Conservation (phyloP, 164 flowering plant species). For the Tetrastigma voinierianum region DNA sequence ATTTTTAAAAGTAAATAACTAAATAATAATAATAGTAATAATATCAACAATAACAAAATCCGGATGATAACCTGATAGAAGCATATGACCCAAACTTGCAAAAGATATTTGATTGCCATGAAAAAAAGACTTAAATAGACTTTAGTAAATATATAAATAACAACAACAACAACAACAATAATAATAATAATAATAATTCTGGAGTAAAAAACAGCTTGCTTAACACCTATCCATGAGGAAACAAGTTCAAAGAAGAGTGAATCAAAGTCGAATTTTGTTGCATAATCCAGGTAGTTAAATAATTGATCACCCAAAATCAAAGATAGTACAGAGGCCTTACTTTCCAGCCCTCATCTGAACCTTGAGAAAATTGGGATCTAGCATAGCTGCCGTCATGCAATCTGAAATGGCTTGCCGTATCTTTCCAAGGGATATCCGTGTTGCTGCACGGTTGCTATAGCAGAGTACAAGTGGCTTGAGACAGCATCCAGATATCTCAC, state of each 20-base stretch:
- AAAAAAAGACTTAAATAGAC: too few species aligned
- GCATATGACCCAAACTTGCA: not conserved
- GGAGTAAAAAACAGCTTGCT: too few species aligned
- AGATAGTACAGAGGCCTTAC: conserved; percentile 38
- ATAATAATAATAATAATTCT: too few species aligned
- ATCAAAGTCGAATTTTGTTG: not conserved
- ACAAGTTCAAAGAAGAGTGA: not conserved
- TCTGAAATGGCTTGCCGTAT: conserved; percentile 79
- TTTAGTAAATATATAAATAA: too few species aligned
- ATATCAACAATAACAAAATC: not conserved
- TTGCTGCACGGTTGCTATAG: conserved; percentile 95
- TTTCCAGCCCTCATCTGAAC: conserved; percentile 90
- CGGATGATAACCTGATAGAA: not conserved
- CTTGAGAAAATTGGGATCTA: conserved; percentile 69
- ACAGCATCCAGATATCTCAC: conserved; percentile 55
- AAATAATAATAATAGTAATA: too few species aligned
- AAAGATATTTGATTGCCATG: too few species aligned
- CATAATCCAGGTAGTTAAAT: not conserved
- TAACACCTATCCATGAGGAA: too few species aligned
- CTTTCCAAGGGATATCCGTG: conserved; percentile 78
- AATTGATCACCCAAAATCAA: not conserved
- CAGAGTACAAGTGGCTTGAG: conserved; percentile 74
- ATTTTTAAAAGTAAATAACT: too few species aligned
- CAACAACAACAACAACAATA: too few species aligned
- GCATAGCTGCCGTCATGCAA: conserved; percentile 58